These are phyloP conservation scores for Tricholoma hemisulphureum DNA, from an alignment of 768 basidiomycete genomes.

Conservation along the genomic window DNA sequence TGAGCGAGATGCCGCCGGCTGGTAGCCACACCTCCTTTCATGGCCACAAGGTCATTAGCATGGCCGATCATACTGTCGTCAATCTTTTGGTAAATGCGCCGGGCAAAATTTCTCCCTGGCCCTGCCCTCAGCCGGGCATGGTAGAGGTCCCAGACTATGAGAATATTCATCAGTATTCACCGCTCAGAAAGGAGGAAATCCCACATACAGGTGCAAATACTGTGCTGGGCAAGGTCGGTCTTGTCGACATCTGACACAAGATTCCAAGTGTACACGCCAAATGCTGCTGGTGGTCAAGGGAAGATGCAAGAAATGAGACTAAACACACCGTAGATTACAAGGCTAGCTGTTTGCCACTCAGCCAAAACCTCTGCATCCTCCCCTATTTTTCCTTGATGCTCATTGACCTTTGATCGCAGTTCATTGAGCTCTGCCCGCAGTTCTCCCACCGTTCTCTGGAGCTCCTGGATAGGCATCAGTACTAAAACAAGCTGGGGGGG, in stretches of 20 bases:
- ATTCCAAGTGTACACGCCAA: neutral
- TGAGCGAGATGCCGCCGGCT: neutral
- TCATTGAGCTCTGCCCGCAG: neutral
- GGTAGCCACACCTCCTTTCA: neutral
- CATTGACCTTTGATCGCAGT: neutral
- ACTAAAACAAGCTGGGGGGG: neutral
- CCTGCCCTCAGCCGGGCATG: neutral
- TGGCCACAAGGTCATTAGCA: neutral
- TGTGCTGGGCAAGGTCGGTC: neutral
- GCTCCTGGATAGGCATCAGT: neutral
- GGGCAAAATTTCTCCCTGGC: too few relatives aligned
- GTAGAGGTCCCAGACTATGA: neutral
- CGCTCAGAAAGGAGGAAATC: neutral
- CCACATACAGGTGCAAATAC: neutral
- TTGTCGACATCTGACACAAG: neutral
- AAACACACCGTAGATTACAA: too few relatives aligned
- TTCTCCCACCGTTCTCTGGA: neutral
- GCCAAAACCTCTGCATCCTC: too few relatives aligned
- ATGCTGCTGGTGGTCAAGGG: neutral
- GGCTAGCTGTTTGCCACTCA: too few relatives aligned
- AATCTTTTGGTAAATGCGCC: neutral
- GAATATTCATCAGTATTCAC: neutral
- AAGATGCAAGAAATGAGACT: neutral
- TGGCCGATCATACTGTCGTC: neutral
- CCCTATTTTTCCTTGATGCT: neutral